Evolutionary conservation across 2,329 filamentous ascomycete species (phyloP).

Genomic region (Cladophialophora bantiana): DNA sequence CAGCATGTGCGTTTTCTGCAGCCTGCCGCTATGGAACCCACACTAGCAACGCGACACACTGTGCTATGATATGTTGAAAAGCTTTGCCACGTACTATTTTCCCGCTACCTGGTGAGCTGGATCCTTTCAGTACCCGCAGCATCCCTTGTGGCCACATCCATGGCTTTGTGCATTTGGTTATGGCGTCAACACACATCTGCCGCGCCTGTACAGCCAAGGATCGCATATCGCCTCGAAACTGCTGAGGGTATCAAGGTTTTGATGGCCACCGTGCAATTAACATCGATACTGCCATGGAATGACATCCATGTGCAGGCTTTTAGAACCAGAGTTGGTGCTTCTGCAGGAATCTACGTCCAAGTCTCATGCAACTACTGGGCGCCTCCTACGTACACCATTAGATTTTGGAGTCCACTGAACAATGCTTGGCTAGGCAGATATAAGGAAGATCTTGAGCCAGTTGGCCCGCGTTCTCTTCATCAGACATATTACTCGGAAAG

Average conservation of each 20-base stretch:
- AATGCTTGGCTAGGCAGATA: conserved; percentile 1
- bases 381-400: conserved; percentile 33
- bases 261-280: conserved; percentile 6
- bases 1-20: conserved; percentile 34
- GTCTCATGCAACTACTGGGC: conserved; percentile 22
- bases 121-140: conserved; percentile 26
- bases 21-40: conserved; percentile 20
- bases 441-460: conserved; percentile 2
- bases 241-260: conserved; percentile 28
- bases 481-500: background rate
- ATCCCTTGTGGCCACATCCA: conserved; percentile 4
- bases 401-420: background rate
- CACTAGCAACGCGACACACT: conserved; percentile 2
- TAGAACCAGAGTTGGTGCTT: background rate
- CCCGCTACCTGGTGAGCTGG: conserved; percentile 13
- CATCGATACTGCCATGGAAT: conserved; percentile 6
- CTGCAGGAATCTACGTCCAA: conserved; percentile 1
- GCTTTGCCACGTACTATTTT: conserved; percentile 25
- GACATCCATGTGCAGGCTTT: conserved; percentile 13
- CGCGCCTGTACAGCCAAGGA: conserved; percentile 21
- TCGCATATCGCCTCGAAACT: conserved; percentile 7
- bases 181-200: conserved; percentile 30
- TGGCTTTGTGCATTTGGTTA: conserved; percentile 7
- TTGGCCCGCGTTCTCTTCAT: background rate
- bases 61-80: conserved; percentile 16